Base-by-base conservation (phyloP, 805 yeast genomes). In the Sugiyamaella chiloensis region DNA sequence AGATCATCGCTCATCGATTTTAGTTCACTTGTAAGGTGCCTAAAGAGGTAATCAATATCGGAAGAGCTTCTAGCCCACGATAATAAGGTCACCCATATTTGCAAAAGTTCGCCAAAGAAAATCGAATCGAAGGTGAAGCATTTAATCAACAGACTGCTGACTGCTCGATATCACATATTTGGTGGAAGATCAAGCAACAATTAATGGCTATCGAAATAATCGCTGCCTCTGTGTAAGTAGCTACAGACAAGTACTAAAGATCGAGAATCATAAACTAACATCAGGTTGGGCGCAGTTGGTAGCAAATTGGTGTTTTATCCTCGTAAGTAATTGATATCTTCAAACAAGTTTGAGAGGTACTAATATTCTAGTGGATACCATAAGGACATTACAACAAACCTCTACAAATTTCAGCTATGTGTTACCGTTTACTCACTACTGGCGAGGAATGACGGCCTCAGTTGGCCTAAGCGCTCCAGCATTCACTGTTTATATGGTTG, bases 361-460 rank as follows among this genome's bases (percentile, higher is more conserved):
- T 20, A 14, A 14, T n/a, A 20, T 20, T 26, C 26, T 29, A 59
- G 64, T 70, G 40, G 75, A 70, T 53, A 70, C 75, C 4, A 52
- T 71, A 27, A 60, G 73, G 23, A 71, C 74, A 1, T 56, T 70
- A 20, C 68, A 67, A 41, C 74, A 71, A 47, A 70, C 75, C 2
- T 66, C 74, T 8, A 56, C 65, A 6, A 63, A 63, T 24, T 61
- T 63, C 39, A 57, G 66, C 51, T 62, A 62, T 53, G 52, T 59
- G 26, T 52, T 71, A 46, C 73, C 75, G 6, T 32, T 71, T 19
- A 55, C 57, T 17, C 62, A 67, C 32, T 68, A 67, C 53, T 70
- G 70, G 68, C 56, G 72, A 16, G 75, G 75, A 0, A 56, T 70
- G 23, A 54, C 66, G 2, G 70, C 72, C 0, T 60, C 72, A 8